phyloP scores from a whole-genome alignment of 257 asterid genomes.

The Gynochthodes officinalis region DNA sequence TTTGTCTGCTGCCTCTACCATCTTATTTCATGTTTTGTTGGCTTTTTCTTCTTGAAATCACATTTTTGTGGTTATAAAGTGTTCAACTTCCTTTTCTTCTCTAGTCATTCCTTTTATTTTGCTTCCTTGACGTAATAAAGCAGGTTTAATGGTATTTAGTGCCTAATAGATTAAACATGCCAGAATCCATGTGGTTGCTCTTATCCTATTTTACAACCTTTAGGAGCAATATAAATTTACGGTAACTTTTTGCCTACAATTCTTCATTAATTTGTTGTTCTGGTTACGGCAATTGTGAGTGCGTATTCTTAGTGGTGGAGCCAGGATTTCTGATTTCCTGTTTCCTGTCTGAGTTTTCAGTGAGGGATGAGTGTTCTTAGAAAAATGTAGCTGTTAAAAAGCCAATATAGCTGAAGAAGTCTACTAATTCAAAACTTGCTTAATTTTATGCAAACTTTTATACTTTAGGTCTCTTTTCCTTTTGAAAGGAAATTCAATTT shows the following conservation, averaged over 20 bases:
- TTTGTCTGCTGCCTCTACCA: neutral
- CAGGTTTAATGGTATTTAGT: neutral
- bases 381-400: neutral
- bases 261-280: neutral
- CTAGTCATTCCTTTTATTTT: neutral
- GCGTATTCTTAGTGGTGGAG: neutral
- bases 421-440: neutral
- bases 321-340: neutral
- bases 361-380: neutral
- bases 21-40: neutral
- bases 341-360: neutral
- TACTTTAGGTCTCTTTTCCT: neutral
- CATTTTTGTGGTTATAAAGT: neutral
- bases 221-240: neutral
- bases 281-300: neutral
- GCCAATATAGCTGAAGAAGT: neutral
- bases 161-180: neutral
- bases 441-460: neutral
- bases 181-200: neutral
- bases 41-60: neutral
- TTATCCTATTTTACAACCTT: neutral
- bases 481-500: neutral
- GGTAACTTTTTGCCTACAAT: neutral
- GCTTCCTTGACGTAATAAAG: neutral
- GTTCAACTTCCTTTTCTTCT: neutral